phyloP scores from a whole-genome alignment of 495 filamentous ascomycete genomes.

The Beverwykella pulmonaria region DNA sequence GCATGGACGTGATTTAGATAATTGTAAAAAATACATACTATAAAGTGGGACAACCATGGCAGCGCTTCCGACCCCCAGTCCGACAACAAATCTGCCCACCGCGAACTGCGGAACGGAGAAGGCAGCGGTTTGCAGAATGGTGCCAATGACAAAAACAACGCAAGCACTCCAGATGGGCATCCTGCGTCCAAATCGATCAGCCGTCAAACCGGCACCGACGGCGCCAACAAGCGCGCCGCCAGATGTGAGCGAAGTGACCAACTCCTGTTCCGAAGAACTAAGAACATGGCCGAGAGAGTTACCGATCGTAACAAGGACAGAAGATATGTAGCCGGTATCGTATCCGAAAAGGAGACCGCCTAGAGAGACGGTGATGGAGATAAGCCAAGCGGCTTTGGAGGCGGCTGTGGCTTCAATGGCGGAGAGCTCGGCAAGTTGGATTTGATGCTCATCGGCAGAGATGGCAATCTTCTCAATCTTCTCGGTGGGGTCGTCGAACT shows the following conservation, averaged over 20 bases:
- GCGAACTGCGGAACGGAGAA: constrained; percentile 54
- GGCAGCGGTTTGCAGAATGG: constrained; percentile 51
- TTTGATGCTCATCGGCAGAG: constrained; percentile 16
- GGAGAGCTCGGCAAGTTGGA: constrained; percentile 11
- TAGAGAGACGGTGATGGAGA: constrained; percentile 46
- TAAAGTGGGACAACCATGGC: constrained; percentile 53
- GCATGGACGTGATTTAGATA: not conserved
- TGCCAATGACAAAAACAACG: constrained; percentile 53
- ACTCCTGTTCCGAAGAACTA: constrained; percentile 50
- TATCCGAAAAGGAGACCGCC: constrained; percentile 52
- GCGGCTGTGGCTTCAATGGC: constrained; percentile 42
- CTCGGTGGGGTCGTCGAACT: constrained; percentile 4
- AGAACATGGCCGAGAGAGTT: constrained; percentile 43
- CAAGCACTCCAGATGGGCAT: constrained; percentile 54
- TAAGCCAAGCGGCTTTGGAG: constrained; percentile 47
- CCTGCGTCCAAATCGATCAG: constrained; percentile 56
- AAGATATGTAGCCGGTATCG: constrained; percentile 56
- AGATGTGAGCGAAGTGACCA: constrained; percentile 53
- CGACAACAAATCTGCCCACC: constrained; percentile 55
- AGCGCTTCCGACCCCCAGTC: constrained; percentile 57
- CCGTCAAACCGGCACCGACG: constrained; percentile 53
- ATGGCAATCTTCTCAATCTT: constrained; percentile 15
- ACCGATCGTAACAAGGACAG: constrained; percentile 51
- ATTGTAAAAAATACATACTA: constrained; percentile 16
- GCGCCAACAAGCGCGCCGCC: constrained; percentile 57